These are phyloP conservation scores for Candida piceae DNA, from an alignment of 805 yeast species.

Conservation along the genomic window DNA sequence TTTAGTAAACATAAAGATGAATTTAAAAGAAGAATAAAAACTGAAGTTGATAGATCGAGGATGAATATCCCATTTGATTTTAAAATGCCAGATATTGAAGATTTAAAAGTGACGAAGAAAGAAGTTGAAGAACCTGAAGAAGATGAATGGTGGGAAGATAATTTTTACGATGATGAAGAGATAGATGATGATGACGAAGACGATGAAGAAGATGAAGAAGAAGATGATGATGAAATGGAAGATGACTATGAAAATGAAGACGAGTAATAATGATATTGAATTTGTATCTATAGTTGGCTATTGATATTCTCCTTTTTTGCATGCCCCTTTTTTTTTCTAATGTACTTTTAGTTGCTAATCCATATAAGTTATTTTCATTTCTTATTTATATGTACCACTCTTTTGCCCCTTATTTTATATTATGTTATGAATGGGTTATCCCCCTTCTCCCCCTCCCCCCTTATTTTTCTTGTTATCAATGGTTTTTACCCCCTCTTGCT, in stretches of 20 bases:
- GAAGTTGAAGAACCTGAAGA: constrained; percentile 27
- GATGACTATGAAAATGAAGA: constrained; percentile 14
- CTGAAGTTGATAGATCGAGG: constrained; percentile 78
- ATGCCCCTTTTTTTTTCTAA: too few relatives aligned
- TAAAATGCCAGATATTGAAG: constrained; percentile 68
- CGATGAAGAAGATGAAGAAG: constrained; percentile 23
- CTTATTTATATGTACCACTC: too few relatives aligned
- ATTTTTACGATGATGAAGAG: constrained; percentile 28
- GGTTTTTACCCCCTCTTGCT: too few relatives aligned
- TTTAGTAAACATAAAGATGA: constrained; percentile 80
- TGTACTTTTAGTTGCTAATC: too few relatives aligned
- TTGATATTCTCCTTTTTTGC: too few relatives aligned
- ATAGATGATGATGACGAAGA: constrained; percentile 30
- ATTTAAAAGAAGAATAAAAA: constrained; percentile 69
- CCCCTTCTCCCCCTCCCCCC: too few relatives aligned
- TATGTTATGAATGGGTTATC: too few relatives aligned
- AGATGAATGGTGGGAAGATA: constrained; percentile 31
- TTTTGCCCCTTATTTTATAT: too few relatives aligned
- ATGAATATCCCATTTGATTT: constrained; percentile 84
- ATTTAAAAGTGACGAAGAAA: constrained; percentile 30
- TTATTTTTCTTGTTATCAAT: too few relatives aligned
- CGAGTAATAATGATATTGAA: neutral
- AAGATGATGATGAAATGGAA: constrained; percentile 24
- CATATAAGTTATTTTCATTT: too few relatives aligned
- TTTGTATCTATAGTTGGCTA: too few relatives aligned